Percentiles rank a stretch among this genome's conserved stretches.
Evolutionary conservation across 192 early-diverging fungal species (phyloP).

Genomic region (Coemansia sp.): DNA sequence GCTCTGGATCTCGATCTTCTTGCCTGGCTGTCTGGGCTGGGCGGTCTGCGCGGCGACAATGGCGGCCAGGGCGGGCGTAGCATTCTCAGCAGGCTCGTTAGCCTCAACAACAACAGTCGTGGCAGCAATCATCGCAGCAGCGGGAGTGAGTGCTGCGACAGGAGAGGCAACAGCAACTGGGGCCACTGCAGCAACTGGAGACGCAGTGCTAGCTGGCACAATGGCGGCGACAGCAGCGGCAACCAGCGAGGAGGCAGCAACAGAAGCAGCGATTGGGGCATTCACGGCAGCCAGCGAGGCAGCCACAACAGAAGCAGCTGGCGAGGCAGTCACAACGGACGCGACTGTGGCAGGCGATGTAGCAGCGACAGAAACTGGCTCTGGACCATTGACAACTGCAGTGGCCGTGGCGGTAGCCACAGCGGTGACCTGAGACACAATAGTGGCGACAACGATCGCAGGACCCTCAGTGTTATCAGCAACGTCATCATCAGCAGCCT

Average conservation of each 20-base stretch:
- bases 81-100: background rate
- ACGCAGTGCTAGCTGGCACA: background rate
- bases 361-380: background rate
- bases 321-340: background rate
- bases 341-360: constrained; percentile 1
- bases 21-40: constrained; percentile 6
- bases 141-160: background rate
- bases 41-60: constrained; percentile 39
- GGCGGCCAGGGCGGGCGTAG: constrained; percentile 16
- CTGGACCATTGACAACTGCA: background rate
- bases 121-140: background rate
- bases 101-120: background rate
- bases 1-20: constrained; percentile 8
- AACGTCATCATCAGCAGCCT: constrained; percentile 16
- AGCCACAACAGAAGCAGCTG: background rate
- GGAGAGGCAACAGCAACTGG: background rate
- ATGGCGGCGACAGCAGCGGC: background rate
- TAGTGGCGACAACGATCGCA: background rate
- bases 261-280: background rate
- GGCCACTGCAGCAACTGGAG: background rate
- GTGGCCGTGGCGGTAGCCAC: constrained; percentile 3
- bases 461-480: constrained; percentile 10
- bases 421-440: background rate
- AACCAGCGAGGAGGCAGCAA: background rate
- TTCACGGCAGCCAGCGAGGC: background rate